Evolutionary conservation across 176 grass and related monocot species (phyloP), one percentile per base, ranked within the genome.

Genomic region (Cenchrus americanus): DNA sequence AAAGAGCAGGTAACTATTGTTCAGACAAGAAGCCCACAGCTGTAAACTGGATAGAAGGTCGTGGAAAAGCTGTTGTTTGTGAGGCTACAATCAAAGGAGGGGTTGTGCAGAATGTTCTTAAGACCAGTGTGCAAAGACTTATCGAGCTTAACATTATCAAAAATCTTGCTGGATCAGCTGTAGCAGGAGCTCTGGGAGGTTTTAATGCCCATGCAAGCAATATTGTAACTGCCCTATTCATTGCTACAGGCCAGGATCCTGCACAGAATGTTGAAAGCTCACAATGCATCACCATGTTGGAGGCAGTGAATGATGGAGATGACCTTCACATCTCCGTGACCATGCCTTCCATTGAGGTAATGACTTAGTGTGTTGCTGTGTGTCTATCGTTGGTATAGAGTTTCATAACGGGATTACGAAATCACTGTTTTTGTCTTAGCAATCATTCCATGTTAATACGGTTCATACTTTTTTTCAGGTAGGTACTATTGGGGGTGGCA

Each of bases 151-250:
- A 94, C 57, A 83, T 79, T 69, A 76, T 92, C 1, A 97, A 97
- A 82, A 97, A 92, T 81, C 92, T 94, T 62, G 92, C 73, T 80
- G 94, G 94, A 19, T 97, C 94, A 82, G 94, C 89, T 71, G 53
- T 94, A 24, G 91, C 91, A 55, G 91, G 94, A 53, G 60, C 91
- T 71, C 71, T 97, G 46, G 92, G 92, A 42, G 89, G 94, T 69
- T 94, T 92, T 43, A 97, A 97, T 85, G 91, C 94, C 46, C 94
- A 94, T 83, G 92, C 92, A 51, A 97, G 92, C 92, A 97, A 94
- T 66, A 92, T 92, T 11, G 89, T 94, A 14, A 86, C 92, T 77
- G 89, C 85, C 3, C 24, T 97, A 34, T 94, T 94, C 84, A 94
- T 94, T 69, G 89, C 94, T 5, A 97, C 94, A 5, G 94, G 92